A percentile compares a stretch with the other conserved stretches of the same genome.
Conservation (phyloP, 768 basidiomycete genomes). For the Naematelia aurantialba region DNA sequence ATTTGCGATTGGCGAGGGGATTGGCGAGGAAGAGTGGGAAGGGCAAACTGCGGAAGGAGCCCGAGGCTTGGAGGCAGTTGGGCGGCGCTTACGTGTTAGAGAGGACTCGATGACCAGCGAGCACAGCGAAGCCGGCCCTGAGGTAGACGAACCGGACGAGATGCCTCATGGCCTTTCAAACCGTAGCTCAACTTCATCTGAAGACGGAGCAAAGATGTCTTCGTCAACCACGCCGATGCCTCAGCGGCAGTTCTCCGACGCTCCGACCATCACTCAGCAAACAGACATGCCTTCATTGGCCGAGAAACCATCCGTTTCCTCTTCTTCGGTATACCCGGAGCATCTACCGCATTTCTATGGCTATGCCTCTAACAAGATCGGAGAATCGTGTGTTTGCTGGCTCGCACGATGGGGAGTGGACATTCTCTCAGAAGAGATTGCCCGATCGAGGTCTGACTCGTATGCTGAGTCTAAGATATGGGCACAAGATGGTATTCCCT, state of each 20-base stretch:
- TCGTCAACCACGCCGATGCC: neutral
- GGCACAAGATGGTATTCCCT: conserved; percentile 68
- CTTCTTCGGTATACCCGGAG: neutral
- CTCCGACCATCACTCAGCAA: neutral
- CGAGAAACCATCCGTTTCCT: neutral
- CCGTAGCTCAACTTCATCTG: neutral
- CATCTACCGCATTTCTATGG: conserved; percentile 64
- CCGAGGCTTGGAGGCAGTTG: conserved; percentile 29
- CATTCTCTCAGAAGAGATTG: conserved; percentile 64
- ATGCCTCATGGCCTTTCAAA: neutral
- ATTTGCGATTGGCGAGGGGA: conserved; percentile 72
- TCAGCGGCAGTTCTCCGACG: neutral
- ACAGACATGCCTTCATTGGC: neutral
- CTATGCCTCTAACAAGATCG: conserved; percentile 84
- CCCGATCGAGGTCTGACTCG: neutral
- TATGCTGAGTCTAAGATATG: conserved; percentile 56
- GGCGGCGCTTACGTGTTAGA: neutral
- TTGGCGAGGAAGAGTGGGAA: conserved; percentile 52
- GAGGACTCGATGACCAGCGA: neutral
- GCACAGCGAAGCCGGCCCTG: neutral
- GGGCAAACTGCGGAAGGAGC: conserved; percentile 54
- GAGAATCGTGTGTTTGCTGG: conserved; percentile 85
- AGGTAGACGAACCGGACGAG: neutral
- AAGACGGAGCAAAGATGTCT: conserved; percentile 1
- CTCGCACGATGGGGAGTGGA: conserved; percentile 79